Conservation (phyloP, 768 basidiomycete species). For the Candolleomyces aberdarensis region DNA sequence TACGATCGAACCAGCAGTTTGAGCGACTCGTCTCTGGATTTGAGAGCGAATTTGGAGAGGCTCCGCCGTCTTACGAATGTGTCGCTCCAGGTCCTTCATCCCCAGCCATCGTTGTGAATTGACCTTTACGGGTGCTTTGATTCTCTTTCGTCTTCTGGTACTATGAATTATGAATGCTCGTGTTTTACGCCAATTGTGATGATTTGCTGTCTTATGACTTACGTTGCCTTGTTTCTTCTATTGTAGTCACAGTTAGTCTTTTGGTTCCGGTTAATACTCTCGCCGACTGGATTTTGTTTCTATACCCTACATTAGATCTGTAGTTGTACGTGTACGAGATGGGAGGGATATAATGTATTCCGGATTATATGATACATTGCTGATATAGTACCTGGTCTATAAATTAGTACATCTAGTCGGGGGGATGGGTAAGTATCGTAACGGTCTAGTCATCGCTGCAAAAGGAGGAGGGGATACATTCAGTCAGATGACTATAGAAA, state of each 20-base stretch:
- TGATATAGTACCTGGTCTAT: background rate
- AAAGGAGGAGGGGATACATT: too few species aligned
- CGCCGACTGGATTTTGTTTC: background rate
- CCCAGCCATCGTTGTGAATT: background rate
- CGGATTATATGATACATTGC: constrained; percentile 5
- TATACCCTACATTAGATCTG: background rate
- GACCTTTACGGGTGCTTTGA: background rate
- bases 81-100: background rate
- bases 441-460: constrained; percentile 6
- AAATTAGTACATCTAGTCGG: background rate
- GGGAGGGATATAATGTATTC: constrained; percentile 4
- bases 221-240: background rate
- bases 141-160: background rate
- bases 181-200: background rate
- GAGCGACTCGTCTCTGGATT: constrained; percentile 82
- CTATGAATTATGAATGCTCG: background rate
- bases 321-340: background rate
- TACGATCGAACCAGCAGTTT: constrained; percentile 52
- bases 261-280: too few species aligned
- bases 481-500: background rate
- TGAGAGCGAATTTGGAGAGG: constrained; percentile 78
- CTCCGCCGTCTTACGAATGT: constrained; percentile 71
- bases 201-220: too few species aligned
- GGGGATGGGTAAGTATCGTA: background rate
- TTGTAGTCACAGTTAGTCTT: background rate